phyloP scores from a whole-genome alignment of 352 stramenopile genomes.

The Hyaloperonospora arabidopsidis region DNA sequence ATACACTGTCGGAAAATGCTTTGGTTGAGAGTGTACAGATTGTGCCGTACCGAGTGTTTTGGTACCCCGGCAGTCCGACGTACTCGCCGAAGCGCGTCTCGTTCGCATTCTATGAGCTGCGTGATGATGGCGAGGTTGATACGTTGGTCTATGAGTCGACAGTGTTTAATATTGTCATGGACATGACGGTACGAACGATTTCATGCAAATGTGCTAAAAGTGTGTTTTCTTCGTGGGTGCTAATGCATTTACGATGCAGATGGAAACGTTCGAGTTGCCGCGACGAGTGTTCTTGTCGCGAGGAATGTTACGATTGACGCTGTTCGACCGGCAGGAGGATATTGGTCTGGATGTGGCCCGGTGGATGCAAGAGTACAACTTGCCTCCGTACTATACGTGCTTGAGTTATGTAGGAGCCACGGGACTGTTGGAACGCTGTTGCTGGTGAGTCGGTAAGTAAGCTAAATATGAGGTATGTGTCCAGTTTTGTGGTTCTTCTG shows the following conservation, averaged over 20 bases:
- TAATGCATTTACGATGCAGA: slow-evolving; percentile 14
- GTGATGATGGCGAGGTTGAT: slow-evolving; percentile 15
- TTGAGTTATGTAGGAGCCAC: slow-evolving; percentile 61
- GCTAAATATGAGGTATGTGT: slow-evolving; percentile 15
- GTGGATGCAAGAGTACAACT: slow-evolving; percentile 44
- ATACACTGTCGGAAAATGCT: slow-evolving; percentile 34
- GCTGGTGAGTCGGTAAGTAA: slow-evolving; percentile 73
- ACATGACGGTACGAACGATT: slow-evolving; percentile 36
- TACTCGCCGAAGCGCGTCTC: slow-evolving; percentile 55
- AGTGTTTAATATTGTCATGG: slow-evolving; percentile 41
- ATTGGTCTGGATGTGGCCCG: slow-evolving; percentile 41
- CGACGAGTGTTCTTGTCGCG: slow-evolving; percentile 36
- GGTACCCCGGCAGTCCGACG: slow-evolving; percentile 62
- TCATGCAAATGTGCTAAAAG: not conserved
- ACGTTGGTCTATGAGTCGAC: slow-evolving; percentile 44
- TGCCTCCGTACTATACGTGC: slow-evolving; percentile 64
- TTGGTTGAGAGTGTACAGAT: slow-evolving; percentile 45
- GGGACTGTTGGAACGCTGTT: slow-evolving; percentile 26
- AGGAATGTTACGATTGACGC: slow-evolving; percentile 47
- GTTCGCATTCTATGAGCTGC: slow-evolving; percentile 51
- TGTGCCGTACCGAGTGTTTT: slow-evolving; percentile 72
- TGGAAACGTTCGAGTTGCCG: slow-evolving; percentile 52
- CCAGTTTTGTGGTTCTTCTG: slow-evolving; percentile 20
- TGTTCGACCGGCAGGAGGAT: slow-evolving; percentile 50
- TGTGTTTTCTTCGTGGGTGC: not conserved